A percentile compares a stretch with the other conserved stretches of the same genome.
Evolutionary conservation across 1,139 yeast genomes (phyloP).

Genomic region (Kazachstania sp.): DNA sequence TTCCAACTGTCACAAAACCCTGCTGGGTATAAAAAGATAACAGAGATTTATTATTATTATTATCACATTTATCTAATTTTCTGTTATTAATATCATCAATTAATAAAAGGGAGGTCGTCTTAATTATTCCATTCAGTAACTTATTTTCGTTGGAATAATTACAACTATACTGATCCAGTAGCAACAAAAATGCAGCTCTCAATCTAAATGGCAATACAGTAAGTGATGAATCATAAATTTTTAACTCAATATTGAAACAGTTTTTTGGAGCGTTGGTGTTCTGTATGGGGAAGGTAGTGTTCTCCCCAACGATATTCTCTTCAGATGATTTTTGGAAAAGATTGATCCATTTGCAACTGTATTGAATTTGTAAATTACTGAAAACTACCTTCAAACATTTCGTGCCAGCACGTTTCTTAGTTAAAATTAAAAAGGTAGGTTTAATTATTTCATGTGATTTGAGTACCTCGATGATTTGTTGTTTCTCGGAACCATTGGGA

Average conservation of each 20-base stretch:
- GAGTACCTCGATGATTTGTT: constrained; percentile 32
- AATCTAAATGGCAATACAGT: constrained; percentile 56
- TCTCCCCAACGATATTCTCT: too few relatives aligned
- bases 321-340: too few relatives aligned
- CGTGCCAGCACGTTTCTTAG: constrained; percentile 5
- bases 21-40: constrained; percentile 13
- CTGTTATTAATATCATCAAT: constrained; percentile 47
- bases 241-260: constrained; percentile 29
- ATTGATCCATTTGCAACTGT: too few relatives aligned
- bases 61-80: constrained; percentile 16
- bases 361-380: too few relatives aligned
- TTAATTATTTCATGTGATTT: constrained; percentile 22
- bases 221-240: constrained; percentile 44
- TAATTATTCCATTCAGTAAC: constrained; percentile 39
- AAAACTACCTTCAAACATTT: too few relatives aligned
- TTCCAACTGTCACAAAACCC: constrained; percentile 25
- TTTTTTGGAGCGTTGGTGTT: too few relatives aligned
- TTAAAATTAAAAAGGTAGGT: not conserved
- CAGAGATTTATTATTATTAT: constrained; percentile 21
- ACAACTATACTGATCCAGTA: constrained; percentile 35
- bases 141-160: constrained; percentile 3
- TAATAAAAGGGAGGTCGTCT: constrained; percentile 41
- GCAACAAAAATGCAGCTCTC: constrained; percentile 43
- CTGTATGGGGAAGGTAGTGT: not conserved
- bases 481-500: constrained; percentile 18